phyloP scores from a whole-genome alignment of 2,329 filamentous ascomycete species.

The Scorias spongiosa region DNA sequence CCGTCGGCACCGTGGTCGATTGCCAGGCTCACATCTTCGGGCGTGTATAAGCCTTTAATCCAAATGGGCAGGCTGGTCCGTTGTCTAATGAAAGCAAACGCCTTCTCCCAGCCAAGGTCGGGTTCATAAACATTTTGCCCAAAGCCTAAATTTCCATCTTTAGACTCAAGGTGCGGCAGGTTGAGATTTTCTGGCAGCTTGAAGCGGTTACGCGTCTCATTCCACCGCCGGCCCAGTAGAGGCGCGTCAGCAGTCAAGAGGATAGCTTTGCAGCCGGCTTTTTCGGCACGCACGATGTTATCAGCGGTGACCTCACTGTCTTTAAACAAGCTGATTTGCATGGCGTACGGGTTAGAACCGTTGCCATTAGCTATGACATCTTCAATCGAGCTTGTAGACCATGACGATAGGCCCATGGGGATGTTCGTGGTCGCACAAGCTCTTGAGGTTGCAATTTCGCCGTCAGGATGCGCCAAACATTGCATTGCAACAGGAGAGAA shows the following conservation, averaged over 20 bases:
- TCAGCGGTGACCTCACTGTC: conserved; percentile 34
- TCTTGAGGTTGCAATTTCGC: conserved; percentile 33
- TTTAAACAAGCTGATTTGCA: conserved; percentile 40
- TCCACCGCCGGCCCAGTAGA: conserved; percentile 36
- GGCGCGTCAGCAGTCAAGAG: conserved; percentile 42
- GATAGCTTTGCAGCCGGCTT: conserved; percentile 35
- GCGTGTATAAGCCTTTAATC: conserved; percentile 27
- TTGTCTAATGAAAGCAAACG: conserved; percentile 3
- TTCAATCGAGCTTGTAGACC: conserved; percentile 30
- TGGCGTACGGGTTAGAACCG: conserved; percentile 26
- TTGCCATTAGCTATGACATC: conserved; percentile 28
- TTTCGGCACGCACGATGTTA: conserved; percentile 16
- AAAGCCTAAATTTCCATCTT: too few species aligned
- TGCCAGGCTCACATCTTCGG: conserved; percentile 28
- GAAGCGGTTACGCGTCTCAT: conserved; percentile 40
- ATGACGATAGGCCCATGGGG: conserved; percentile 35
- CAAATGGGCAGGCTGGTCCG: conserved; percentile 21
- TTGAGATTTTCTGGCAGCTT: too few species aligned
- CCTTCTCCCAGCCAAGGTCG: conserved; percentile 1
- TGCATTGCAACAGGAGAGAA: conserved; percentile 39
- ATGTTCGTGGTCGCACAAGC: conserved; percentile 30
- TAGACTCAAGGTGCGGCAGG: too few species aligned
- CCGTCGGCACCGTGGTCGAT: conserved; percentile 28
- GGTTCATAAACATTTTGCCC: background rate
- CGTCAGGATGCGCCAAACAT: conserved; percentile 34